These are phyloP conservation scores for Starmerella stigmatis DNA, from an alignment of 805 yeast genomes.

Conservation along the genomic window DNA sequence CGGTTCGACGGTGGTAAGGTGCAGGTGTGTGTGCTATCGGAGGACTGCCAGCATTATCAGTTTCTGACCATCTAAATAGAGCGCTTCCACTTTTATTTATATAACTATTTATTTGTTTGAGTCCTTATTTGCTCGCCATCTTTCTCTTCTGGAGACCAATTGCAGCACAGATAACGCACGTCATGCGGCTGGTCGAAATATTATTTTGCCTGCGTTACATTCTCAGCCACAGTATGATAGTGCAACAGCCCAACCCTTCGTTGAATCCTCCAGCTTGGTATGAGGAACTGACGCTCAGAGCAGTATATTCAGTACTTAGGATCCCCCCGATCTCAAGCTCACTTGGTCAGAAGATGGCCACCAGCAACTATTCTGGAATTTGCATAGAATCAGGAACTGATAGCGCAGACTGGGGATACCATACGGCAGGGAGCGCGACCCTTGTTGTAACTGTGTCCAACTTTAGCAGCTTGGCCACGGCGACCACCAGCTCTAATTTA, in stretches of 20 bases:
- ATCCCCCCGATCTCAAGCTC: too few relatives aligned
- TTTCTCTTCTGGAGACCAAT: too few relatives aligned
- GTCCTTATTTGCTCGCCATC: too few relatives aligned
- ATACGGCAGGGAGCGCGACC: background rate
- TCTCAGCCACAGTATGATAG: too few relatives aligned
- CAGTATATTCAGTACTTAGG: too few relatives aligned
- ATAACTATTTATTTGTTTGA: too few relatives aligned
- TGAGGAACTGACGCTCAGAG: too few relatives aligned
- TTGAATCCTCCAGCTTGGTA: too few relatives aligned
- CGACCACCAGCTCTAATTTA: background rate
- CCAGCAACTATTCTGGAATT: background rate
- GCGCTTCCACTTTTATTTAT: background rate
- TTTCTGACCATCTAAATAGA: slow-evolving; percentile 5
- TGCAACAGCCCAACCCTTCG: too few relatives aligned
- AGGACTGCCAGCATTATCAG: slow-evolving; percentile 17
- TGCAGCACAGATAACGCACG: too few relatives aligned
- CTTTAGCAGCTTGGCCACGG: background rate
- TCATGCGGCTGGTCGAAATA: too few relatives aligned
- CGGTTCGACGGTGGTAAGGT: background rate
- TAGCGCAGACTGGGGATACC: background rate
- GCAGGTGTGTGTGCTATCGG: slow-evolving; percentile 12
- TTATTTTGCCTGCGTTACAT: too few relatives aligned
- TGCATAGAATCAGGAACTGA: background rate
- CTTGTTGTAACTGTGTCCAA: background rate
- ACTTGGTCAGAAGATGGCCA: background rate